Percentiles rank a stretch among this genome's conserved stretches.
phyloP scores from a whole-genome alignment of 2,329 filamentous ascomycete species.

The Cladorrhinum sp. region DNA sequence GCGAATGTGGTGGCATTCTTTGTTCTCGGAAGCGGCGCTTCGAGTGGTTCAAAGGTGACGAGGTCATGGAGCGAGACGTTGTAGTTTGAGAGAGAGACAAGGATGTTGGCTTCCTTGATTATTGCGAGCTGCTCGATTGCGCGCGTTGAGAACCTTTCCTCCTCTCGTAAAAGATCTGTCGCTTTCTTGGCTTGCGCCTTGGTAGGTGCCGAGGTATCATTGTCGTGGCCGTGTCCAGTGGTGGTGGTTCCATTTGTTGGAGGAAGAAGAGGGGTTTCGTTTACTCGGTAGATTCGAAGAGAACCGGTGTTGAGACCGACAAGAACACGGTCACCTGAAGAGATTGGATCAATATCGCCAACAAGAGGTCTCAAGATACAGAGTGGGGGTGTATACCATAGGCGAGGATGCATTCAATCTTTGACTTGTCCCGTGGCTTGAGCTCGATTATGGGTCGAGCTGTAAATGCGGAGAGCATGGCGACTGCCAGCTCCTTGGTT shows the following conservation, averaged over 20 bases:
- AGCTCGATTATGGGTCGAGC: conserved; percentile 97
- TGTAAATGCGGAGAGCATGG: conserved; percentile 96
- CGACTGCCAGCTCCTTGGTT: conserved; percentile 39
- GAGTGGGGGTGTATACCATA: conserved; percentile 57
- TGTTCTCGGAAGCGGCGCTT: conserved; percentile 71
- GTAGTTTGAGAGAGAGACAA: conserved; percentile 87
- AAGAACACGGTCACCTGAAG: conserved; percentile 76
- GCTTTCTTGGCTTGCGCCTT: conserved; percentile 43
- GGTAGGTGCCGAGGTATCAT: conserved; percentile 25
- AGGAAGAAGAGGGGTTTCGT: conserved; percentile 53
- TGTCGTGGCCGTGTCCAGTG: conserved; percentile 22
- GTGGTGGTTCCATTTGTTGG: conserved; percentile 30
- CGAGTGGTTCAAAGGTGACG: conserved; percentile 76
- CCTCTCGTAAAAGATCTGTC: conserved; percentile 82
- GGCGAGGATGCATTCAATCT: conserved; percentile 91
- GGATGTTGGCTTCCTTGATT: conserved; percentile 89
- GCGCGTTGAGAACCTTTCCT: conserved; percentile 89
- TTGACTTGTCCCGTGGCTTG: conserved; percentile 89
- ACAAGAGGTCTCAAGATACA: too few relatives aligned
- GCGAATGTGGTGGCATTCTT: conserved; percentile 89
- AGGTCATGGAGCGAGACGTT: conserved; percentile 88
- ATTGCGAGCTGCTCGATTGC: conserved; percentile 91
- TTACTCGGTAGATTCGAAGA: conserved; percentile 87
- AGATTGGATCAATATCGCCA: neutral
- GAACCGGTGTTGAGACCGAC: conserved; percentile 88